Evolutionary conservation across 352 stramenopile genomes (phyloP).

Genomic region (Pythium sp.): DNA sequence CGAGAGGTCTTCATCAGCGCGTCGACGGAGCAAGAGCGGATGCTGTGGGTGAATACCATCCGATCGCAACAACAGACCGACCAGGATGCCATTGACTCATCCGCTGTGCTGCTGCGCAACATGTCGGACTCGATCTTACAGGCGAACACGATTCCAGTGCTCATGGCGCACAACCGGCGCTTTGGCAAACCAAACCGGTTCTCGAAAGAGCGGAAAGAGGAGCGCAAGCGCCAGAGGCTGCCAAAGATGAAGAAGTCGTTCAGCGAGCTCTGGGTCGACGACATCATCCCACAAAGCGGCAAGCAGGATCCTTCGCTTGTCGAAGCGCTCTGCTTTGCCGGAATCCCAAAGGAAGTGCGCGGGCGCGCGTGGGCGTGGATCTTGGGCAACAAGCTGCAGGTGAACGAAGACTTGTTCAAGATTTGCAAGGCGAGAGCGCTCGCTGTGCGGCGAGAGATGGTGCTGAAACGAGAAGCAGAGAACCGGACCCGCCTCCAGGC

Average conservation of each 20-base stretch:
- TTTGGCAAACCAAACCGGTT: slow-evolving; percentile 20
- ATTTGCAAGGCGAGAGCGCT: slow-evolving; percentile 77
- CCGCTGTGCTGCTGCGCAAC: slow-evolving; percentile 33
- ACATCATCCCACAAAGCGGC: slow-evolving; percentile 40
- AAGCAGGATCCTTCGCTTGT: slow-evolving; percentile 25
- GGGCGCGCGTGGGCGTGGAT: slow-evolving; percentile 79
- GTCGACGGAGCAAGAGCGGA: slow-evolving; percentile 69
- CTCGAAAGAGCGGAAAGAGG: slow-evolving; percentile 63
- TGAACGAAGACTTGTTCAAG: slow-evolving; percentile 83
- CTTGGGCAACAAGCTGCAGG: slow-evolving; percentile 78
- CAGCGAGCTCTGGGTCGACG: slow-evolving; percentile 70
- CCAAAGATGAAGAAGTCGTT: slow-evolving; percentile 75
- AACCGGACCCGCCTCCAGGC: slow-evolving; percentile 3
- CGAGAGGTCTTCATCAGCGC: slow-evolving; percentile 67
- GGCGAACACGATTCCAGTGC: slow-evolving; percentile 16
- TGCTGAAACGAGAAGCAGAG: slow-evolving; percentile 59
- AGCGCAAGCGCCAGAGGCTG: slow-evolving; percentile 57
- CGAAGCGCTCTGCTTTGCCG: slow-evolving; percentile 74
- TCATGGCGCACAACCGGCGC: slow-evolving; percentile 29
- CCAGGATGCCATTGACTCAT: slow-evolving; percentile 18
- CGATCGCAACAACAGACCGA: slow-evolving; percentile 43
- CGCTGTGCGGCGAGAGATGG: slow-evolving; percentile 76
- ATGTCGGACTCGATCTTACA: slow-evolving; percentile 39
- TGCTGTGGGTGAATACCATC: slow-evolving; percentile 59
- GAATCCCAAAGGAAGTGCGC: slow-evolving; percentile 81